Conservation (phyloP, 164 flowering plant genomes). For the Macadamia tetraphylla region DNA sequence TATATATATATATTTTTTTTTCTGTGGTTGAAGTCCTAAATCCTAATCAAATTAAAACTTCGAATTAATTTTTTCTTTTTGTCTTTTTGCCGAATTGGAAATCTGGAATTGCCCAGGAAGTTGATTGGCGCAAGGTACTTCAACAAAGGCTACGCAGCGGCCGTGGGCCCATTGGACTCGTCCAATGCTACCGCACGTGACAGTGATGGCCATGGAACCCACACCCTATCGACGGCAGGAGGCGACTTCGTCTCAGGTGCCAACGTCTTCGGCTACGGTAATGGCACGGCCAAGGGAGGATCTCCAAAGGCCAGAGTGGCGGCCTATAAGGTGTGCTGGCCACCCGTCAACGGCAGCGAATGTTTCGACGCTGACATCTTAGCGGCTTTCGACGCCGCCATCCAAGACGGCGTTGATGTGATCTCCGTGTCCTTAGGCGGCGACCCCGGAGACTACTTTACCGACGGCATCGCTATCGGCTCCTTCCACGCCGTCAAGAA, state of each 20-base stretch:
- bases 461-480: conserved; percentile 39
- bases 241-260: conserved; percentile 39
- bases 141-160: conserved; percentile 20
- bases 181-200: conserved; percentile 19
- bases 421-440: conserved; percentile 47
- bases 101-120: conserved; percentile 22
- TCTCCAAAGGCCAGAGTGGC: conserved; percentile 45
- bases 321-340: conserved; percentile 46
- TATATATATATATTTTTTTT: too few species aligned
- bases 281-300: conserved; percentile 49
- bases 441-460: conserved; percentile 22
- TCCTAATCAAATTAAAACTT: too few species aligned
- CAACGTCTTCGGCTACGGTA: conserved; percentile 21
- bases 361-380: conserved; percentile 42
- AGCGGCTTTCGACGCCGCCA: conserved; percentile 39
- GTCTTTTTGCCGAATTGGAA: too few species aligned
- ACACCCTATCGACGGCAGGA: conserved; percentile 44
- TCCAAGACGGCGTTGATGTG: conserved; percentile 48
- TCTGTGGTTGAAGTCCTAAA: too few species aligned
- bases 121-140: conserved; percentile 44
- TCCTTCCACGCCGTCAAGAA: conserved; percentile 54
- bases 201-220: conserved; percentile 42
- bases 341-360: neutral
- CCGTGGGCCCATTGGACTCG: neutral
- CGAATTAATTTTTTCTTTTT: too few species aligned